Evolutionary conservation across 305 asterid genomes (phyloP).

Genomic region (Rubia tinctorum): DNA sequence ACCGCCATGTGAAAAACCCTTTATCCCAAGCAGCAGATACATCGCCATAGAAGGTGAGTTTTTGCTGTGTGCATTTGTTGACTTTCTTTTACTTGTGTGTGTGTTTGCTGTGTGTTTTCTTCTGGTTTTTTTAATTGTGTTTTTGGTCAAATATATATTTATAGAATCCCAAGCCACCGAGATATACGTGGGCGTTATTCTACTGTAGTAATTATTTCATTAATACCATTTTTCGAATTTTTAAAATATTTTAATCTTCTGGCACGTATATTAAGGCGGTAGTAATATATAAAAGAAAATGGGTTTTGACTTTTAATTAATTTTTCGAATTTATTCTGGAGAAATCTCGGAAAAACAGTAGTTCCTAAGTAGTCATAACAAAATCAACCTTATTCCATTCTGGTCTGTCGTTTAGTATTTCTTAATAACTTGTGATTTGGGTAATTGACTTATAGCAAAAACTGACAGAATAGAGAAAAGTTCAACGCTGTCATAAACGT

Average conservation of each 20-base stretch:
- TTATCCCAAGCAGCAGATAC: constrained; percentile 4
- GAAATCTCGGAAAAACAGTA: not conserved
- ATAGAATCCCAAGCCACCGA: constrained; percentile 23
- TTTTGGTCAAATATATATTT: constrained; percentile 14
- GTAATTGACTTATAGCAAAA: constrained; percentile 18
- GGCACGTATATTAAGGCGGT: constrained; percentile 38
- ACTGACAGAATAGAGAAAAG: constrained; percentile 33
- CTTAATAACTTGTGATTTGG: constrained; percentile 32
- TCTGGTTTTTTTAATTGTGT: too few relatives aligned
- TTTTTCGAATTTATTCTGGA: not conserved
- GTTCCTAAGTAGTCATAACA: constrained; percentile 5
- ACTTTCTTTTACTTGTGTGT: not conserved
- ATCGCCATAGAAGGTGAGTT: constrained; percentile 9
- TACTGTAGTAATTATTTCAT: constrained; percentile 10
- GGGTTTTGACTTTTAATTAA: too few relatives aligned
- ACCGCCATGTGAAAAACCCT: constrained; percentile 16
- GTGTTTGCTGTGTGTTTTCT: too few relatives aligned
- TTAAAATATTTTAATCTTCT: not conserved
- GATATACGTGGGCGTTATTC: constrained; percentile 41
- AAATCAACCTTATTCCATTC: not conserved
- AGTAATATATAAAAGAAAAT: not conserved
- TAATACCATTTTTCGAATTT: not conserved
- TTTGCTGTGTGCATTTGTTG: not conserved
- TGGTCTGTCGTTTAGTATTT: constrained; percentile 33
- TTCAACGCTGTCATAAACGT: constrained; percentile 39